phyloP scores from a whole-genome alignment of 116 monocot genomes.

The Zostera marina region DNA sequence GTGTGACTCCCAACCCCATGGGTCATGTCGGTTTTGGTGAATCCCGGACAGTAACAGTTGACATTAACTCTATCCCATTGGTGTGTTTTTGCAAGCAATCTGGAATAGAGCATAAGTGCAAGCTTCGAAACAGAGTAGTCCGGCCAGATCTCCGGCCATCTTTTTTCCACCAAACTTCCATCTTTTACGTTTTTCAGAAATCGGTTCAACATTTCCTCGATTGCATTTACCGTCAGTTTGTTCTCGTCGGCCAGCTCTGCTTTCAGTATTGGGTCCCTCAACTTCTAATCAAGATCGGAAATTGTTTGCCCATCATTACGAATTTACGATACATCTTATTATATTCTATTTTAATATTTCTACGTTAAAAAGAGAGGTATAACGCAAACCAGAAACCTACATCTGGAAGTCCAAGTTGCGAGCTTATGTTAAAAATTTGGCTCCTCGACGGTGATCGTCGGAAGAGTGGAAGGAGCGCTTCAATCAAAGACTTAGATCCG shows the following conservation, averaged over 20 bases:
- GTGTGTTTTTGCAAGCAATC: slow-evolving; percentile 16
- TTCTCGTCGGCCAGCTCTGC: slow-evolving; percentile 25
- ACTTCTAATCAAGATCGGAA: slow-evolving; percentile 23
- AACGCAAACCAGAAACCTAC: slow-evolving; percentile 12
- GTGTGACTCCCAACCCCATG: slow-evolving; percentile 8
- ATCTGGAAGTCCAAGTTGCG: slow-evolving; percentile 37
- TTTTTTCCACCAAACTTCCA: slow-evolving; percentile 29
- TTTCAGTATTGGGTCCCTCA: slow-evolving; percentile 16
- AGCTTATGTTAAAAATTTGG: slow-evolving; percentile 49
- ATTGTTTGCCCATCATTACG: background rate
- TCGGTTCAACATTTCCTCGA: slow-evolving; percentile 14
- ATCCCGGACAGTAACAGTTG: slow-evolving; percentile 59
- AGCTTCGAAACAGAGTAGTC: slow-evolving; percentile 60
- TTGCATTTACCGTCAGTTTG: slow-evolving; percentile 13
- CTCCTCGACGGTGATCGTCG: slow-evolving; percentile 22
- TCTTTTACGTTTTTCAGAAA: slow-evolving; percentile 27
- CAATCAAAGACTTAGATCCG: slow-evolving; percentile 31
- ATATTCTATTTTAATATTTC: background rate
- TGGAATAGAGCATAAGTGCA: slow-evolving; percentile 40
- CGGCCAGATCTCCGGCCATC: slow-evolving; percentile 54
- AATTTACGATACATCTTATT: background rate
- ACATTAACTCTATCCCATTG: slow-evolving; percentile 15
- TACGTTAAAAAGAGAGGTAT: background rate
- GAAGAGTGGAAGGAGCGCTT: slow-evolving; percentile 40
- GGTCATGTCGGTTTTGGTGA: slow-evolving; percentile 46